Conservation (phyloP, 23 red algal species). For the Chondrus crispus region DNA sequence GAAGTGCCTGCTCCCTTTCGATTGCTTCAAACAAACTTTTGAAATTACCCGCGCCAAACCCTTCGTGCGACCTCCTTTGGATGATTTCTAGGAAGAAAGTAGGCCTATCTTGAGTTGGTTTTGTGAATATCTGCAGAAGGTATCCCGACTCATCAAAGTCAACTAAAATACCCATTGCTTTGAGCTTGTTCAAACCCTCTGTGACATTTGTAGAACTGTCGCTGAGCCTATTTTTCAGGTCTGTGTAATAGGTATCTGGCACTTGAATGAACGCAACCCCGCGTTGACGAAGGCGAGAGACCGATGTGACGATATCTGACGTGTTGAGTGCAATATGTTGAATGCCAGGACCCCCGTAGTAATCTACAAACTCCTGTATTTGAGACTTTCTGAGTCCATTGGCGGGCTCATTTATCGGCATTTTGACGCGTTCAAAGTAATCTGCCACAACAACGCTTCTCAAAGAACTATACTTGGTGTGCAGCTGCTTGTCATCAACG, state of each 20-base stretch:
- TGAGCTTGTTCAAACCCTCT: slow-evolving; percentile 71
- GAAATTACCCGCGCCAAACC: slow-evolving; percentile 98
- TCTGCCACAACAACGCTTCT: slow-evolving; percentile 90
- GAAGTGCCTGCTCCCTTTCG: slow-evolving; percentile 86
- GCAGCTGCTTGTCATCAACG: slow-evolving; percentile 92
- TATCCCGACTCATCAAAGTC: slow-evolving; percentile 94
- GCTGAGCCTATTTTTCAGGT: slow-evolving; percentile 54
- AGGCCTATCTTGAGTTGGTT: slow-evolving; percentile 82
- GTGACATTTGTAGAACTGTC: slow-evolving; percentile 28
- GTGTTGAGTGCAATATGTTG: slow-evolving; percentile 95
- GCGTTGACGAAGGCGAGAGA: slow-evolving; percentile 58
- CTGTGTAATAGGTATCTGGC: slow-evolving; percentile 84
- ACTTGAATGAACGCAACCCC: slow-evolving; percentile 91
- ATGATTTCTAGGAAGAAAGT: slow-evolving; percentile 98
- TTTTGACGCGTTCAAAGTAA: slow-evolving; percentile 80
- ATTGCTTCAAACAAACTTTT: slow-evolving; percentile 97
- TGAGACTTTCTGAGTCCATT: slow-evolving; percentile 68
- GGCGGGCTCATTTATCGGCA: slow-evolving; percentile 95
- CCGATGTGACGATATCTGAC: slow-evolving; percentile 69
- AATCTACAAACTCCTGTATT: slow-evolving; percentile 97
- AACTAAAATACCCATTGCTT: slow-evolving; percentile 82
- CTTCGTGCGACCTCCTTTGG: slow-evolving; percentile 76
- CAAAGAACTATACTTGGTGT: slow-evolving; percentile 93
- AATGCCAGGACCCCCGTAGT: slow-evolving; percentile 94
- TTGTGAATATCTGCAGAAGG: slow-evolving; percentile 95